Conservation (phyloP, 768 basidiomycete genomes). For the Hygrocybe coccinea region DNA sequence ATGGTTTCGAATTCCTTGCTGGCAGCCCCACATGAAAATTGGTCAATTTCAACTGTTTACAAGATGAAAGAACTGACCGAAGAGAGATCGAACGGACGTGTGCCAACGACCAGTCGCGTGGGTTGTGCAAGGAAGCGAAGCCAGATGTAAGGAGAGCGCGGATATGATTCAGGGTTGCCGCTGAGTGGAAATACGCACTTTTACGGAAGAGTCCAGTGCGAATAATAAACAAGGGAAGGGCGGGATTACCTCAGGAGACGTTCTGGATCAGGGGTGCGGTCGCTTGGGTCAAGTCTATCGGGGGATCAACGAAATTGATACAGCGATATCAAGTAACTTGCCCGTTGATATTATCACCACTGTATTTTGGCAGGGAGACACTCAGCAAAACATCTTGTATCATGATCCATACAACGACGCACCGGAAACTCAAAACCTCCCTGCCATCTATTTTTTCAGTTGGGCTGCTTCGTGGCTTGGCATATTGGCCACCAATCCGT, state of each 20-base stretch:
- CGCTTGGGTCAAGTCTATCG: constrained; percentile 58
- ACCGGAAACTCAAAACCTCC: constrained; percentile 86
- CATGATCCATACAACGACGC: constrained; percentile 14
- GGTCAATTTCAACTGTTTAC: background rate
- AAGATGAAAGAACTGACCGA: constrained; percentile 40
- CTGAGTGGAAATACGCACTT: constrained; percentile 97
- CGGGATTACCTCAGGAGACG: constrained; percentile 65
- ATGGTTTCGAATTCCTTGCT: constrained; percentile 84
- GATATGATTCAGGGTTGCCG: constrained; percentile 89
- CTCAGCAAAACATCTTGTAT: background rate
- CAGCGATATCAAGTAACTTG: constrained; percentile 24
- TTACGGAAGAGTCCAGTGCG: background rate
- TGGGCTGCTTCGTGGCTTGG: constrained; percentile 84
- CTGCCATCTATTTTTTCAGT: constrained; percentile 73
- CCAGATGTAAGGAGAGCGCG: constrained; percentile 85
- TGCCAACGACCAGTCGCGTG: constrained; percentile 84
- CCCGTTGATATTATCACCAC: constrained; percentile 97
- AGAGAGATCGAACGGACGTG: constrained; percentile 85
- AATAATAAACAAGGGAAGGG: background rate
- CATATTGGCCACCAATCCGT: constrained; percentile 94
- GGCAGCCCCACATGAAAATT: constrained; percentile 4
- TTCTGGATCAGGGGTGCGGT: constrained; percentile 87
- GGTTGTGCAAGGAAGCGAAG: constrained; percentile 89
- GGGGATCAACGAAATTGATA: constrained; percentile 7
- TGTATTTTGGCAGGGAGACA: constrained; percentile 23